These are phyloP conservation scores for Ceratobasidium sp. DNA, from an alignment of 1,284 basidiomycete genomes.

Conservation along the genomic window DNA sequence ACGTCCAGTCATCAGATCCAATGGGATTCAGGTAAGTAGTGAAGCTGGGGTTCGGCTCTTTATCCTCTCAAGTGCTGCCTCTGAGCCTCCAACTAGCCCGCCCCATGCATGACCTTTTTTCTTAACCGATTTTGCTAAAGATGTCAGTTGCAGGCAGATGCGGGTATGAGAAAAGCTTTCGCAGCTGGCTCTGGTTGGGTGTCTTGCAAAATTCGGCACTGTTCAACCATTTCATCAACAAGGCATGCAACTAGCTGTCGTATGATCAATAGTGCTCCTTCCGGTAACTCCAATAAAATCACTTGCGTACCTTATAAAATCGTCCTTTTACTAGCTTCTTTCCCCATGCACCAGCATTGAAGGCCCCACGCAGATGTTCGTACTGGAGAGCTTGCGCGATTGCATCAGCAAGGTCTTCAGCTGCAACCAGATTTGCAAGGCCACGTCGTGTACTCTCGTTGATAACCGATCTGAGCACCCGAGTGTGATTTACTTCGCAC, in stretches of 20 bases:
- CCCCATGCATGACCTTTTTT: too few species aligned
- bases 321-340: slow-evolving; percentile 5
- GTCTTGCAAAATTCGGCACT: not conserved
- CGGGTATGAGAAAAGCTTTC: not conserved
- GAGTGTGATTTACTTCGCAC: not conserved
- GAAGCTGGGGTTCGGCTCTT: not conserved
- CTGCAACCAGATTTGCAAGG: not conserved
- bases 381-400: not conserved
- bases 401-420: not conserved
- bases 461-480: not conserved
- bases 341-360: slow-evolving; percentile 11
- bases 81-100: not conserved
- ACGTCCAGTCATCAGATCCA: not conserved
- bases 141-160: not conserved
- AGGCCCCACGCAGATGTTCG: not conserved
- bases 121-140: too few species aligned
- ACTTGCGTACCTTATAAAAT: not conserved
- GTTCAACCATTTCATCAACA: not conserved
- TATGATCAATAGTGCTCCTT: not conserved
- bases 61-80: not conserved
- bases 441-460: not conserved
- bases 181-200: not conserved
- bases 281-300: too few species aligned
- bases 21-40: not conserved
- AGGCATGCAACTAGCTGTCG: not conserved